Evolutionary conservation across 345 rosid species (phyloP).

Genomic region (Linum usitatissimum): DNA sequence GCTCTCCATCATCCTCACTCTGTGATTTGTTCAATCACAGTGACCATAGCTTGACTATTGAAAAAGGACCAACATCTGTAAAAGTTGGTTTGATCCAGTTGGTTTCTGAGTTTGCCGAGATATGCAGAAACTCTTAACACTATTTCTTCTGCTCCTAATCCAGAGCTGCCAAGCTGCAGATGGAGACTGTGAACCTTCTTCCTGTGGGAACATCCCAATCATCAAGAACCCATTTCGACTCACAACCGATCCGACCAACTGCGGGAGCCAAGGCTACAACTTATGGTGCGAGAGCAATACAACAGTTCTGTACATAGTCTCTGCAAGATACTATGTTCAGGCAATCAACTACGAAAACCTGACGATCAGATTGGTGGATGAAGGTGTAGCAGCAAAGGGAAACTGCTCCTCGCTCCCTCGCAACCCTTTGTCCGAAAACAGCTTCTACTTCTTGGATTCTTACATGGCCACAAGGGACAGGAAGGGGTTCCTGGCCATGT

Average conservation of each 20-base stretch:
- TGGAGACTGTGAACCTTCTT: slow-evolving; percentile 7
- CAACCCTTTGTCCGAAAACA: background rate
- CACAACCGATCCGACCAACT: slow-evolving; percentile 11
- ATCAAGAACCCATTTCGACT: slow-evolving; percentile 25
- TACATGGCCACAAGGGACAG: background rate
- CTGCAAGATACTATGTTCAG: slow-evolving; percentile 13
- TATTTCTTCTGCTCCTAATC: background rate
- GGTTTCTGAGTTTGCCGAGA: background rate
- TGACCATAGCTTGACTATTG: no score
- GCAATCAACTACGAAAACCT: slow-evolving; percentile 13
- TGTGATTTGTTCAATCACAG: no score
- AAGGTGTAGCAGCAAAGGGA: background rate
- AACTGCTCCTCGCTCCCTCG: slow-evolving; percentile 13
- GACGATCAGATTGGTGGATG: slow-evolving; percentile 14
- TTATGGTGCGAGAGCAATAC: slow-evolving; percentile 20
- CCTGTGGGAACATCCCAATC: slow-evolving; percentile 22
- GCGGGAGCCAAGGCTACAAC: slow-evolving; percentile 7
- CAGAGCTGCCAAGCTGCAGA: background rate
- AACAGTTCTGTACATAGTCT: slow-evolving; percentile 6
- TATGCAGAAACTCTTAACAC: background rate
- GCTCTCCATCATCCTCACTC: no score
- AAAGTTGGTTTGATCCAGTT: no score
- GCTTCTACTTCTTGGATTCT: background rate
- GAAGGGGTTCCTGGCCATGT: background rate
- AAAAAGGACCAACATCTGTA: no score